phyloP scores from a whole-genome alignment of 176 grass and related monocot genomes.

The Alloteropsis semialata region DNA sequence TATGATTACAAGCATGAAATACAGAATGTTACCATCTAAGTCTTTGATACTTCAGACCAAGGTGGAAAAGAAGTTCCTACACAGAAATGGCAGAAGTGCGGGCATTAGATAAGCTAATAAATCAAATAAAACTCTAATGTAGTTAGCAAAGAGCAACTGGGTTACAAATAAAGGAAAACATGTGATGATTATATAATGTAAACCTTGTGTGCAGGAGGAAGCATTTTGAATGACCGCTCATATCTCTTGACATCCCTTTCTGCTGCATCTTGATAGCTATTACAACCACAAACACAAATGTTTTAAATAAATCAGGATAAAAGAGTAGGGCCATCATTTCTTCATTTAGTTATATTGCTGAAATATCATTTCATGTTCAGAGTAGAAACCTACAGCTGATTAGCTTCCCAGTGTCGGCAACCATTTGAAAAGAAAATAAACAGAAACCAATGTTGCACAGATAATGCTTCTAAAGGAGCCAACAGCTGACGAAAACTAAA shows the following conservation, averaged over 20 bases:
- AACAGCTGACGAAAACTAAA: background rate
- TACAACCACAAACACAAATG: conserved; percentile 23
- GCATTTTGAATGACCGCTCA: conserved; percentile 86
- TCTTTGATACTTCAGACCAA: conserved; percentile 79
- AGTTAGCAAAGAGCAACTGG: conserved; percentile 8
- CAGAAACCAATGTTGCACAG: background rate
- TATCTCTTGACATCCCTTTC: conserved; percentile 81
- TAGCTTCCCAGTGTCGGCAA: background rate
- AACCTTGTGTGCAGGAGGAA: conserved; percentile 85
- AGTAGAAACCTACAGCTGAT: background rate
- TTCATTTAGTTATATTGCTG: background rate
- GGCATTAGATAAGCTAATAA: conserved; percentile 30
- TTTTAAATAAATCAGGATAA: background rate
- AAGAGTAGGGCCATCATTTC: background rate
- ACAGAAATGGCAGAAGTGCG: conserved; percentile 30
- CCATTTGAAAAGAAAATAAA: background rate
- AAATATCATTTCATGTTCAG: background rate
- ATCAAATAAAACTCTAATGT: conserved; percentile 22
- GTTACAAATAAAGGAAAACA: conserved; percentile 11
- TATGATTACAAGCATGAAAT: conserved; percentile 1
- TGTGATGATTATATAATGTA: conserved; percentile 6
- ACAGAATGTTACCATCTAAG: conserved; percentile 68
- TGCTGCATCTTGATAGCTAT: conserved; percentile 86
- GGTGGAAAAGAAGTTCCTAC: conserved; percentile 89
- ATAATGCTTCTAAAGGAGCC: conserved; percentile 8